Conservation (phyloP, 768 basidiomycete genomes). For the Mycena venus region DNA sequence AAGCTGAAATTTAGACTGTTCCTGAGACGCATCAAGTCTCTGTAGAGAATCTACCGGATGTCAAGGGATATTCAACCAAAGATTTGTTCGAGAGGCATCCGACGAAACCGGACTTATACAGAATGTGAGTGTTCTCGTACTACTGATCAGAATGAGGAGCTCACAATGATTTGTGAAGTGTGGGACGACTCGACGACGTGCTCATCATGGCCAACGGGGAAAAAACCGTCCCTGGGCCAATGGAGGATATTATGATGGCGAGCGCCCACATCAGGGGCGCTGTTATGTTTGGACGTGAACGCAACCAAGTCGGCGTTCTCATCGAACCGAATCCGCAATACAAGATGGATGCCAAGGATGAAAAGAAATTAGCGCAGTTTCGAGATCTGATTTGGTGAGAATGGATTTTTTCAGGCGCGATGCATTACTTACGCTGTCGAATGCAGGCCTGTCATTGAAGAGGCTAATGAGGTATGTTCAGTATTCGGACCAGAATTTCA, state of each 20-base stretch:
- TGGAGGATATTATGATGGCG: conserved; percentile 37
- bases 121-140: conserved; percentile 37
- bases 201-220: conserved; percentile 44
- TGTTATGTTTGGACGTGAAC: conserved; percentile 30
- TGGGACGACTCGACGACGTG: conserved; percentile 48
- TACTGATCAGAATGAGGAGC: not conserved
- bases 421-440: not conserved
- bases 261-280: conserved; percentile 32
- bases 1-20: not conserved
- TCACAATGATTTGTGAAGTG: conserved; percentile 24
- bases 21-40: conserved; percentile 47
- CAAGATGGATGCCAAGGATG: conserved; percentile 20
- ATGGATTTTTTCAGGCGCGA: too few relatives aligned
- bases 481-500: not conserved
- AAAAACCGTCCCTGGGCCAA: conserved; percentile 45
- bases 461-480: conserved; percentile 50
- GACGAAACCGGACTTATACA: conserved; percentile 44
- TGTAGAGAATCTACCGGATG: conserved; percentile 48
- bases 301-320: conserved; percentile 37
- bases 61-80: conserved; percentile 44
- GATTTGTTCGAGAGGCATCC: conserved; percentile 50
- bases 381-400: conserved; percentile 55
- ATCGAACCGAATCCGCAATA: conserved; percentile 34
- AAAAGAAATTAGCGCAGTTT: conserved; percentile 35
- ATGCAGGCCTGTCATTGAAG: conserved; percentile 54